A percentile compares a stretch with the other conserved stretches of the same genome.
phyloP scores from a whole-genome alignment of 192 early-diverging fungal species.

The Bifiguratus adelaidae region DNA sequence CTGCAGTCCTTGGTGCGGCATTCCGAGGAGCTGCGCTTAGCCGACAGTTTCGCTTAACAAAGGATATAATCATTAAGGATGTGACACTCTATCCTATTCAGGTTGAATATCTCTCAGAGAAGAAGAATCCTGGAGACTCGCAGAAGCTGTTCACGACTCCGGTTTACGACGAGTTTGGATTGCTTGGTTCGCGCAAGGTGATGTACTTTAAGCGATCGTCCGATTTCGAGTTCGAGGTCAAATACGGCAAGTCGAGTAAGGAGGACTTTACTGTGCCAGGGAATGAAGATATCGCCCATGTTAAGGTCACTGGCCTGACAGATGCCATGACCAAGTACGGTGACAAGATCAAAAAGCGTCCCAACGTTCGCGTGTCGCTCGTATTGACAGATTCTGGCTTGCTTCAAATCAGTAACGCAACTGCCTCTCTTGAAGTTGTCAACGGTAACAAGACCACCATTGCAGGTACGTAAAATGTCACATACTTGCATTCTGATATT shows the following conservation, averaged over 20 bases:
- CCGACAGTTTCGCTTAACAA: constrained; percentile 70
- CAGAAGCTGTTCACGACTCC: constrained; percentile 29
- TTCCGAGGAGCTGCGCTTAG: constrained; percentile 80
- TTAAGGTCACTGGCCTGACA: constrained; percentile 58
- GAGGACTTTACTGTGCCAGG: constrained; percentile 13
- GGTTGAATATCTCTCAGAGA: constrained; percentile 40
- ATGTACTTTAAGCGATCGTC: constrained; percentile 72
- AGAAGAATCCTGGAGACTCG: constrained; percentile 13
- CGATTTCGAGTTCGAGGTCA: constrained; percentile 70
- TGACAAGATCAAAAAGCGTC: constrained; percentile 24
- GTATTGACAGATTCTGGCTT: constrained; percentile 73
- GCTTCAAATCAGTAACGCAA: constrained; percentile 54
- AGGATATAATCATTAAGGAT: constrained; percentile 82
- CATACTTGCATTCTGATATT: neutral
- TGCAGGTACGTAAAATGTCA: constrained; percentile 9
- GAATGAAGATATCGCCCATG: constrained; percentile 37
- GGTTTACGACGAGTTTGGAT: constrained; percentile 54
- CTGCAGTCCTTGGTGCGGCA: constrained; percentile 81
- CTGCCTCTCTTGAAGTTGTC: constrained; percentile 31
- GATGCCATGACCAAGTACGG: constrained; percentile 54
- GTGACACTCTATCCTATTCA: constrained; percentile 55
- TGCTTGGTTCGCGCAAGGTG: constrained; percentile 72
- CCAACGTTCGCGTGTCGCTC: constrained; percentile 78
- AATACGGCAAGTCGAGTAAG: constrained; percentile 31
- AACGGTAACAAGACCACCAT: constrained; percentile 14